Evolutionary conservation across 192 early-diverging fungal genomes (phyloP).

Genomic region (Powellomyces hirtus): DNA sequence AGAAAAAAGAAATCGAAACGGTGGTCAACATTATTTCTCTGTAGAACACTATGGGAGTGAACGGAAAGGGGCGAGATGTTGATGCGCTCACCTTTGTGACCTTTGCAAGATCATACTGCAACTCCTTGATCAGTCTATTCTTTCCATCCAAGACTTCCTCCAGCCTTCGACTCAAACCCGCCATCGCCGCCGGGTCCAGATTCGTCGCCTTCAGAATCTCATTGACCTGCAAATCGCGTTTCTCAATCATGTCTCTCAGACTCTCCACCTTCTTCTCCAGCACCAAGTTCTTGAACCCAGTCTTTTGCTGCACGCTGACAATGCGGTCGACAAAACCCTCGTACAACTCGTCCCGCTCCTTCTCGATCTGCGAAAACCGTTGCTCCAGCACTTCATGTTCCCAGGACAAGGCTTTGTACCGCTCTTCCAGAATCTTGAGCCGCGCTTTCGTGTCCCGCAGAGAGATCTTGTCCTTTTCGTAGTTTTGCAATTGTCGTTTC

Average conservation of each 20-base stretch:
- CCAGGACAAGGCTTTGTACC: conserved; percentile 59
- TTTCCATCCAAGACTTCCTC: conserved; percentile 62
- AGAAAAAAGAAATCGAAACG: conserved; percentile 12
- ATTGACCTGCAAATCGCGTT: conserved; percentile 63
- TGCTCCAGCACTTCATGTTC: conserved; percentile 67
- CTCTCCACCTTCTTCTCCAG: conserved; percentile 62
- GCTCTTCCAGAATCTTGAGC: conserved; percentile 60
- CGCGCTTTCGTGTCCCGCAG: conserved; percentile 60
- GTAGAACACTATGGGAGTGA: no score
- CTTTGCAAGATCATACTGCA: conserved; percentile 64
- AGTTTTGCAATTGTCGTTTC: conserved; percentile 54
- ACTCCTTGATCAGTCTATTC: conserved; percentile 60
- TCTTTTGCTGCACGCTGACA: conserved; percentile 66
- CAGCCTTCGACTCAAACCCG: conserved; percentile 51
- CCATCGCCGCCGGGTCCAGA: conserved; percentile 53
- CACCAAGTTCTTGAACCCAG: conserved; percentile 66
- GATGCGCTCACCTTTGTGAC: conserved; percentile 50
- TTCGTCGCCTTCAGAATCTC: conserved; percentile 64
- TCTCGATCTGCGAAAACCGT: conserved; percentile 59
- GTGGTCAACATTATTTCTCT: not conserved
- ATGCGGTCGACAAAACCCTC: conserved; percentile 63
- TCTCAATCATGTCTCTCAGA: conserved; percentile 55
- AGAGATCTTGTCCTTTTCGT: conserved; percentile 65
- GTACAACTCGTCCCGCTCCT: conserved; percentile 64
- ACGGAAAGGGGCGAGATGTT: not conserved